Evolutionary conservation across 768 basidiomycete genomes (phyloP).

Genomic region (Suillus fuscotomentosus): DNA sequence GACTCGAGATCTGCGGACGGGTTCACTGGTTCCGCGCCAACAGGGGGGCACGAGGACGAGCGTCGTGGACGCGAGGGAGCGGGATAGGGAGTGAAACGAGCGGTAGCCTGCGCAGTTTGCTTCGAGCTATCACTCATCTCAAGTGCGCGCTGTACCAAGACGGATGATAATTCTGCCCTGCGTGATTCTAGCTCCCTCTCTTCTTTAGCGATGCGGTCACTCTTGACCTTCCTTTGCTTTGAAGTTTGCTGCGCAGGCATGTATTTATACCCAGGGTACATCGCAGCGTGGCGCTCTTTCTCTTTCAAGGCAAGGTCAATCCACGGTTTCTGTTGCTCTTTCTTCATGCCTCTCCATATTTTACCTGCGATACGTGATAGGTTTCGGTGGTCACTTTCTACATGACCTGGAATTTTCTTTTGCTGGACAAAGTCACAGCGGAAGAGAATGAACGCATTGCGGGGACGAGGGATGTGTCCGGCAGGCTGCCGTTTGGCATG

Average conservation of each 20-base stretch:
- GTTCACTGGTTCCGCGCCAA: slow-evolving; percentile 30
- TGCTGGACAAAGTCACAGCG: slow-evolving; percentile 71
- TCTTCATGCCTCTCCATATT: slow-evolving; percentile 60
- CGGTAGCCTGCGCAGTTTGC: slow-evolving; percentile 10
- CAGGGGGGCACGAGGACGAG: slow-evolving; percentile 43
- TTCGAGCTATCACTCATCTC: background rate
- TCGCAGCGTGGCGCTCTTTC: slow-evolving; percentile 39
- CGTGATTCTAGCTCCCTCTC: slow-evolving; percentile 13
- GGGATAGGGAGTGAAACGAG: slow-evolving; percentile 24
- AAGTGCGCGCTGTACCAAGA: background rate
- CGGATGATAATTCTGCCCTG: background rate
- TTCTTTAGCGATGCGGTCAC: background rate
- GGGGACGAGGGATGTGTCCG: slow-evolving; percentile 66
- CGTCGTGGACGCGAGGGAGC: slow-evolving; percentile 26
- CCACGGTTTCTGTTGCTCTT: slow-evolving; percentile 48
- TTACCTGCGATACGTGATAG: slow-evolving; percentile 65
- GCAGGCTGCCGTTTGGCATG: slow-evolving; percentile 47
- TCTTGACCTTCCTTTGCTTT: slow-evolving; percentile 22
- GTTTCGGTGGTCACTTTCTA: slow-evolving; percentile 67
- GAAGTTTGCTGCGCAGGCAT: slow-evolving; percentile 22
- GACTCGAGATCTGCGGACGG: slow-evolving; percentile 11
- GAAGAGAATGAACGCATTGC: slow-evolving; percentile 81
- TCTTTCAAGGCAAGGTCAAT: slow-evolving; percentile 47
- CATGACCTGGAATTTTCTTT: slow-evolving; percentile 49
- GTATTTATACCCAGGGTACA: slow-evolving; percentile 47